Base-by-base conservation (phyloP, 345 rosid species). In the Sisymbrium irio region DNA sequence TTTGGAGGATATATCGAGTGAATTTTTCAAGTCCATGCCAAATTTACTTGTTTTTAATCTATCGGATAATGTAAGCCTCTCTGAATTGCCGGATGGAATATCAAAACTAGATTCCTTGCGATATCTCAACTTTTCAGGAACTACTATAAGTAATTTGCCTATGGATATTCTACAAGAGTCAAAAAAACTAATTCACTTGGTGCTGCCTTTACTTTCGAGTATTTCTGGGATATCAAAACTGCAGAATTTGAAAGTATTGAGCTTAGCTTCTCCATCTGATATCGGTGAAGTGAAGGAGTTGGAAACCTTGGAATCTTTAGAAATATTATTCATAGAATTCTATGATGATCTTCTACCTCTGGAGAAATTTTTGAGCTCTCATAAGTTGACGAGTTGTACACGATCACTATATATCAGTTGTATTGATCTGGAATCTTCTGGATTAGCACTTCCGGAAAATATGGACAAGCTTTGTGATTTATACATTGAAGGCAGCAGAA, bases 11-110 rank as follows among this genome's bases (percentile, higher is more conserved):
- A 68, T 79, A 4, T 37, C 71, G 36, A 20, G 12, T 19, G 68
- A 27, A n/a, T 83, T 74, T 58, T 80, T 79, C 59, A 51, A 28
- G 4, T 80, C 14, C 27, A 82, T 82, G 85, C 80, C 78, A 20
- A 47, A 15, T 41, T 30, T 82, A 32, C 49, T 3, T 62, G 82
- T 74, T 42, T 65, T 80, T 71, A 73, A 82, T 50, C 65, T 82
- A 35, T 82, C 83, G 0, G 0, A 0, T 6, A 79, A 79, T 15
- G 0, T 0, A 0, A 5, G 12, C 0, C 35, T 65, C 15, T 0
- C 0, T 3, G 68, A 33, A 35, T n/a, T 72, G 6, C 71, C 74
- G 0, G 19, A 47, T 0, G 60, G 13, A 36, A 53, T 72, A 51
- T 78, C 81, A 10, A 3, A 36, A 2, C 12, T 72, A 17, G 41